phyloP scores from a whole-genome alignment of 495 filamentous ascomycete genomes.

The Xylaria intraflava region DNA sequence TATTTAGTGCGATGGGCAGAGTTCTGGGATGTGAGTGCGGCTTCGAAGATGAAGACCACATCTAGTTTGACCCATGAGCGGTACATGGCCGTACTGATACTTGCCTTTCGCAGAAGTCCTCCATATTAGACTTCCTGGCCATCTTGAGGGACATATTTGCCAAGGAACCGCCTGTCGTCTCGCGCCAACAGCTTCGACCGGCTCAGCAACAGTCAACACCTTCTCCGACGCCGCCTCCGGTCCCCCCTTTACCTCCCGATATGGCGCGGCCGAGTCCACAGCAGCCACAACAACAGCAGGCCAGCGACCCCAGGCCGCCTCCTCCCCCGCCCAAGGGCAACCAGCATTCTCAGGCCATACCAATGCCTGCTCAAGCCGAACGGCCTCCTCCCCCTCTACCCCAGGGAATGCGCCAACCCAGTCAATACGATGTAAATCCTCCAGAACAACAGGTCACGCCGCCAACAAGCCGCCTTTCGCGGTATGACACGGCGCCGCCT shows the following conservation, averaged over 20 bases:
- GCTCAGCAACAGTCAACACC: conserved; percentile 29
- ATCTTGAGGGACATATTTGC: conserved; percentile 84
- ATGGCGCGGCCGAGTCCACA: conserved; percentile 31
- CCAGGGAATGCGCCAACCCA: conserved; percentile 19
- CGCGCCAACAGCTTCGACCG: conserved; percentile 54
- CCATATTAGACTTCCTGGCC: conserved; percentile 69
- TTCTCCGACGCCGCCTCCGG: conserved; percentile 52
- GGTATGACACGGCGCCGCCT: conserved; percentile 40
- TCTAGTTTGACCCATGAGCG: neutral
- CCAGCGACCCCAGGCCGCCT: conserved; percentile 26
- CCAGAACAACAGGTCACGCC: conserved; percentile 20
- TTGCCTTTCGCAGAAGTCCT: conserved; percentile 60
- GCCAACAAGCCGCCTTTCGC: conserved; percentile 23
- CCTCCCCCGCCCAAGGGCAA: conserved; percentile 41
- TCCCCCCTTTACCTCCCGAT: conserved; percentile 65
- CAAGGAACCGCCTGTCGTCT: conserved; percentile 85
- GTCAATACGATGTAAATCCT: conserved; percentile 20
- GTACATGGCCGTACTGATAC: conserved; percentile 16
- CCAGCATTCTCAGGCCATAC: conserved; percentile 19
- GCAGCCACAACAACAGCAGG: conserved; percentile 12
- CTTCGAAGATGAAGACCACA: neutral
- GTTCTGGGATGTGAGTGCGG: conserved; percentile 76
- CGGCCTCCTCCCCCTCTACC: conserved; percentile 34
- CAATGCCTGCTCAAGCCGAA: conserved; percentile 10
- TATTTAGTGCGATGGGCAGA: conserved; percentile 85